These are phyloP conservation scores for Tulasnella sp. DNA, from an alignment of 768 basidiomycete genomes.

Conservation along the genomic window DNA sequence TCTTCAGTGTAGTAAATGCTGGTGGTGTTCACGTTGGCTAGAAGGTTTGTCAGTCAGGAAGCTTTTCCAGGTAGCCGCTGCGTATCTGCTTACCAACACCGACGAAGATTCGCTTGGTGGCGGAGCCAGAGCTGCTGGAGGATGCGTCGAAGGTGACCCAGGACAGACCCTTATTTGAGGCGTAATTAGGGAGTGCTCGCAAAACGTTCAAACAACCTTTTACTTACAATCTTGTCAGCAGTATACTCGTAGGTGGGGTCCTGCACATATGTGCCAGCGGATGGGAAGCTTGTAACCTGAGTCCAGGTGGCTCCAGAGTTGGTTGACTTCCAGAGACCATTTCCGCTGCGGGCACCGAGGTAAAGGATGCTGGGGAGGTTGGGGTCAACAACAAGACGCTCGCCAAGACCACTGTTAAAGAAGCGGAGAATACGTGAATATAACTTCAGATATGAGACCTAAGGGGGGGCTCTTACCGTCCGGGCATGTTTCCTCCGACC, in stretches of 20 bases:
- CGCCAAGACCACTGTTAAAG: slow-evolving; percentile 16
- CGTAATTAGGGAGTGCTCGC: slow-evolving; percentile 29
- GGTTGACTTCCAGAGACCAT: slow-evolving; percentile 60
- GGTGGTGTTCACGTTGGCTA: slow-evolving; percentile 43
- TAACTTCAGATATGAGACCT: not conserved
- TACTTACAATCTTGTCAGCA: slow-evolving; percentile 11
- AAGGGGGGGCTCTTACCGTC: slow-evolving; percentile 38
- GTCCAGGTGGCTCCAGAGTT: slow-evolving; percentile 52
- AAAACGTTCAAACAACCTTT: not conserved
- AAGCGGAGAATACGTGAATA: slow-evolving; percentile 25
- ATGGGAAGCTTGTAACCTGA: slow-evolving; percentile 52
- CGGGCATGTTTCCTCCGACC: slow-evolving; percentile 62
- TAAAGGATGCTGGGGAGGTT: slow-evolving; percentile 53
- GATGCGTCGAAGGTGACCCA: slow-evolving; percentile 54
- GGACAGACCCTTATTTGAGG: slow-evolving; percentile 40
- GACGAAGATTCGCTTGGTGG: slow-evolving; percentile 59
- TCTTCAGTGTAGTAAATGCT: slow-evolving; percentile 53
- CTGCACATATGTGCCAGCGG: slow-evolving; percentile 47
- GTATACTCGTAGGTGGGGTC: slow-evolving; percentile 28
- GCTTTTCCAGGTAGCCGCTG: not conserved
- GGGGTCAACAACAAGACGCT: slow-evolving; percentile 58
- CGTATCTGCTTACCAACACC: slow-evolving; percentile 36
- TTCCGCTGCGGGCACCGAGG: slow-evolving; percentile 56
- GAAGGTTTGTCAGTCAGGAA: not conserved
- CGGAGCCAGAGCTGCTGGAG: slow-evolving; percentile 37